Conservation (phyloP, 2,329 filamentous ascomycete species). For the Torrubiella hemipterigena region DNA sequence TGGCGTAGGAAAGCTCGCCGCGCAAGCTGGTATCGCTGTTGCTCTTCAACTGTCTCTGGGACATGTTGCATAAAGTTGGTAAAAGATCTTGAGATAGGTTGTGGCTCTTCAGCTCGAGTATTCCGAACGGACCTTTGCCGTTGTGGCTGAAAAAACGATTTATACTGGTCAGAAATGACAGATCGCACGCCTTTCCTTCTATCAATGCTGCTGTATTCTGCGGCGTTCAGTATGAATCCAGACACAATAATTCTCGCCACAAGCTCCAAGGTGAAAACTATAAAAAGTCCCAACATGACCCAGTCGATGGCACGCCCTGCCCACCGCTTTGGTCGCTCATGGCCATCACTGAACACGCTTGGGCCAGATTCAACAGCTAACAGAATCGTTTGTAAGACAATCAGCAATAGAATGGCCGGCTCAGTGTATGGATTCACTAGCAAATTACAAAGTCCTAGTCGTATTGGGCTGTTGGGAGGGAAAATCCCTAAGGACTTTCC, state of each 20-base stretch:
- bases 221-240: constrained; percentile 79
- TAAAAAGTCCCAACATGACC: constrained; percentile 70
- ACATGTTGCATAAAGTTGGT: constrained; percentile 60
- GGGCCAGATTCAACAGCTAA: constrained; percentile 71
- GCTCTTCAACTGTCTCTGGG: constrained; percentile 57
- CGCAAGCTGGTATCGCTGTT: constrained; percentile 75
- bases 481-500: constrained; percentile 83
- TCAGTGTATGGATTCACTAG: constrained; percentile 81
- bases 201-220: constrained; percentile 86
- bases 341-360: constrained; percentile 52
- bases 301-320: constrained; percentile 61
- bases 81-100: constrained; percentile 63
- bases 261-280: constrained; percentile 81
- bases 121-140: constrained; percentile 55
- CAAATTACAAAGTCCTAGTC: constrained; percentile 66
- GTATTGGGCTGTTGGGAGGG: constrained; percentile 61
- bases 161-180: constrained; percentile 64
- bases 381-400: constrained; percentile 79
- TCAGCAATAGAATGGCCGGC: constrained; percentile 74
- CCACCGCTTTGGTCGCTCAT: constrained; percentile 52
- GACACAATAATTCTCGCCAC: constrained; percentile 80
- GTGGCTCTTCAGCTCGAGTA: constrained; percentile 30
- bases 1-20: constrained; percentile 87
- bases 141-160: constrained; percentile 70
- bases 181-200: constrained; percentile 62